Evolutionary conservation across 1,284 basidiomycete species (phyloP).

Genomic region (Kwoniella shivajii): DNA sequence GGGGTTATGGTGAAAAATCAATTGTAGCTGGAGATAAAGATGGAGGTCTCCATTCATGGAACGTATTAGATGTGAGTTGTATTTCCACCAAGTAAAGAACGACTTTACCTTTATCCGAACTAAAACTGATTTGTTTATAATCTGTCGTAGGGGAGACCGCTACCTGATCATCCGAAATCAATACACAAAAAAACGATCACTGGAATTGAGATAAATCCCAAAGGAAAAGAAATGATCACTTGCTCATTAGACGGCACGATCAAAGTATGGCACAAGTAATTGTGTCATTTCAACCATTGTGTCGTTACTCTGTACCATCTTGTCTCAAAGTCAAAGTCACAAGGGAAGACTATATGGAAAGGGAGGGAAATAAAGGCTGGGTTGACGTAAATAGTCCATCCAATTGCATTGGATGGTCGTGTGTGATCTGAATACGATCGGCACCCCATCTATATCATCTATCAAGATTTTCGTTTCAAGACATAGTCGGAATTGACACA

Average conservation of each 20-base stretch:
- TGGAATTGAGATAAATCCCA: slow-evolving; percentile 87
- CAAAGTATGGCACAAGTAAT: slow-evolving; percentile 39
- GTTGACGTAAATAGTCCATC: no score
- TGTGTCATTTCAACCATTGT: background rate
- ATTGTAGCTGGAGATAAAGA: slow-evolving; percentile 88
- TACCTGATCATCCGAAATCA: slow-evolving; percentile 68
- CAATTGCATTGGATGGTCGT: no score
- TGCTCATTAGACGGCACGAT: slow-evolving; percentile 55
- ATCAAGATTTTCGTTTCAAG: no score
- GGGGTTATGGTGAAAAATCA: slow-evolving; percentile 77
- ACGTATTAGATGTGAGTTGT: slow-evolving; percentile 75
- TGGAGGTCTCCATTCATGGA: slow-evolving; percentile 88
- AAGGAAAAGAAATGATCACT: slow-evolving; percentile 78
- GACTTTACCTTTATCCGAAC: no score
- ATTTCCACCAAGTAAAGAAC: no score
- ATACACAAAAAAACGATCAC: slow-evolving; percentile 81
- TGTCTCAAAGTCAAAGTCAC: background rate
- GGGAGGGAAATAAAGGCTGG: background rate
- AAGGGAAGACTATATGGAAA: background rate
- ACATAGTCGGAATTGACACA: no score
- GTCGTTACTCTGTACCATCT: background rate
- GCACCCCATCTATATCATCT: no score
- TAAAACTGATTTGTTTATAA: background rate
- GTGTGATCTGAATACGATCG: no score
- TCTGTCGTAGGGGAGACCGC: slow-evolving; percentile 62